These are phyloP conservation scores for Beauveria sp. DNA, from an alignment of 2,329 filamentous ascomycete genomes.

Conservation along the genomic window DNA sequence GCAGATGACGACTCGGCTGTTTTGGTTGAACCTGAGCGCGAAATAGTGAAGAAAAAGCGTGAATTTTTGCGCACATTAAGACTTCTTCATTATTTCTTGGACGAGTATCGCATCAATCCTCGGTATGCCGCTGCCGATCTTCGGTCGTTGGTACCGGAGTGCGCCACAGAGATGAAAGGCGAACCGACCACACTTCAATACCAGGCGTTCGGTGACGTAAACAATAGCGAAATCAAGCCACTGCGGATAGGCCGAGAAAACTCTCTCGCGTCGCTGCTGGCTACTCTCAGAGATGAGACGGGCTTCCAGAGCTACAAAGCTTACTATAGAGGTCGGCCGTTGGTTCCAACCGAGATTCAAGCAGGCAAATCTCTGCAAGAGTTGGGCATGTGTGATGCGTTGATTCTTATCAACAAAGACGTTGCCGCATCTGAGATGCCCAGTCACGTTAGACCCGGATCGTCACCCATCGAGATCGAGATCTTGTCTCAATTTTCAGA, in stretches of 20 bases:
- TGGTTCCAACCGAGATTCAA: constrained; percentile 53
- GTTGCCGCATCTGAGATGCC: constrained; percentile 36
- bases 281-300: constrained; percentile 58
- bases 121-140: constrained; percentile 53
- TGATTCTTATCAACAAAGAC: constrained; percentile 59
- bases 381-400: constrained; percentile 55
- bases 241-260: constrained; percentile 63
- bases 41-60: constrained; percentile 43
- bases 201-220: constrained; percentile 60
- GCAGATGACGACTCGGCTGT: constrained; percentile 46
- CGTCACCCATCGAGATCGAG: constrained; percentile 63
- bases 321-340: constrained; percentile 60
- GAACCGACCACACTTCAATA: constrained; percentile 62
- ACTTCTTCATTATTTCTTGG: constrained; percentile 60
- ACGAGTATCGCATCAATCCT: constrained; percentile 53
- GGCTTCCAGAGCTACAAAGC: constrained; percentile 70
- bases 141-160: constrained; percentile 42
- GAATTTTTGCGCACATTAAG: constrained; percentile 62
- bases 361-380: constrained; percentile 58
- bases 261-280: constrained; percentile 61
- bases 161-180: constrained; percentile 48
- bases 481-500: constrained; percentile 77
- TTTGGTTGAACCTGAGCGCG: constrained; percentile 38
- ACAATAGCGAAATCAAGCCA: constrained; percentile 51
- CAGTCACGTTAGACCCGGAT: constrained; percentile 40